These are phyloP conservation scores for Paraconiothyrium brasiliense DNA, from an alignment of 2,329 filamentous ascomycete species.

Conservation along the genomic window DNA sequence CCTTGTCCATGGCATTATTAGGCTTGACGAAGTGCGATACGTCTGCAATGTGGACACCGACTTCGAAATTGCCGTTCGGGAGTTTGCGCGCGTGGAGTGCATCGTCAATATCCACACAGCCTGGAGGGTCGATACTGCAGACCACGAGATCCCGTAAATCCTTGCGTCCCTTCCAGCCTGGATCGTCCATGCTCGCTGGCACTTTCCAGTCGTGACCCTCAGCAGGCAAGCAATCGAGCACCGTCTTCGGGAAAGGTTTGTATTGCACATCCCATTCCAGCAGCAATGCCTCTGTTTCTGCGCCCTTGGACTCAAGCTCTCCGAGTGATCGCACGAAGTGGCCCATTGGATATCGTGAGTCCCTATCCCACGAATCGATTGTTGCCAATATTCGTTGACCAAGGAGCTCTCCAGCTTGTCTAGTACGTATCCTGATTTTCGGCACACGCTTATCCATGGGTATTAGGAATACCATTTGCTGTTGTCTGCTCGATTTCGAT, in stretches of 20 bases:
- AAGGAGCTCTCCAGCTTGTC: constrained; percentile 86
- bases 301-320: constrained; percentile 95
- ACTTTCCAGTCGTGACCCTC: constrained; percentile 97
- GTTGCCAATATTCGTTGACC: constrained; percentile 93
- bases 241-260: constrained; percentile 93
- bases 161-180: constrained; percentile 84
- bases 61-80: constrained; percentile 92
- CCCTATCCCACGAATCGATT: constrained; percentile 94
- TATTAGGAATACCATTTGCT: constrained; percentile 92
- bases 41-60: constrained; percentile 98
- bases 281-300: constrained; percentile 92
- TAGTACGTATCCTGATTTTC: constrained; percentile 91
- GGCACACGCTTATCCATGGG: constrained; percentile 99
- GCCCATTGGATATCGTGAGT: constrained; percentile 89
- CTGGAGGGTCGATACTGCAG: constrained; percentile 96
- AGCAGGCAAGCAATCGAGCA: constrained; percentile 88
- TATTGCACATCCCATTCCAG: constrained; percentile 98
- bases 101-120: constrained; percentile 98
- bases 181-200: constrained; percentile 78
- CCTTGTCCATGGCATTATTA: constrained; percentile 94
- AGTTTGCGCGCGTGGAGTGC: constrained; percentile 86
- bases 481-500: constrained; percentile 79
- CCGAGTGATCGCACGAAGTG: constrained; percentile 94
- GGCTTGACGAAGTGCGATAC: constrained; percentile 99
- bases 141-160: constrained; percentile 88